Conservation (phyloP, 1,284 basidiomycete genomes). For the Papiliotrema nemorosa region DNA sequence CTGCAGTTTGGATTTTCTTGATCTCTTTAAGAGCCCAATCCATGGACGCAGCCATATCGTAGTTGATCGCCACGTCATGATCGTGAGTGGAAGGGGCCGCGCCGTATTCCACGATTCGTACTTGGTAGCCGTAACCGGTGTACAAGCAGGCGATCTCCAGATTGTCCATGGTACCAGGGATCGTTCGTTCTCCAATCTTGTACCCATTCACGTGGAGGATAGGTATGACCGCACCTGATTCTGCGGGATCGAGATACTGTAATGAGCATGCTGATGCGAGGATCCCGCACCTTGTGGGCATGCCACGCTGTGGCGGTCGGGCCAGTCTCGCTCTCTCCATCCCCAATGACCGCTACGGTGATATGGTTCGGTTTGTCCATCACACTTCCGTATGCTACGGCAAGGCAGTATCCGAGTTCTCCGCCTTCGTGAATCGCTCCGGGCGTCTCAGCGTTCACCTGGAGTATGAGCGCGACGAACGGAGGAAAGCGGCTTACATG, state of each 20-base stretch:
- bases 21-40: slow-evolving; percentile 79
- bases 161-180: slow-evolving; percentile 86
- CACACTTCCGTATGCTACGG: slow-evolving; percentile 70
- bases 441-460: slow-evolving; percentile 70
- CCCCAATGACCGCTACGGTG: slow-evolving; percentile 73
- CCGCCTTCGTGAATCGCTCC: slow-evolving; percentile 86
- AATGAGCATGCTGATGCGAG: no score
- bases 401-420: slow-evolving; percentile 81
- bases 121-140: slow-evolving; percentile 77
- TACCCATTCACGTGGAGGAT: slow-evolving; percentile 75
- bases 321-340: slow-evolving; percentile 83
- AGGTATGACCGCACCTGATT: slow-evolving; percentile 81
- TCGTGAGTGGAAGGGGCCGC: slow-evolving; percentile 42
- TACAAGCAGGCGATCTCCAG: slow-evolving; percentile 53
- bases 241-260: slow-evolving; percentile 82
- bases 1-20: slow-evolving; percentile 68
- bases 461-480: not conserved
- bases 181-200: slow-evolving; percentile 78
- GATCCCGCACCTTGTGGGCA: slow-evolving; percentile 62
- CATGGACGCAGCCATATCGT: slow-evolving; percentile 67
- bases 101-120: slow-evolving; percentile 71
- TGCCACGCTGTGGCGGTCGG: slow-evolving; percentile 80
- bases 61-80: slow-evolving; percentile 46
- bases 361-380: slow-evolving; percentile 87
- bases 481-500: slow-evolving; percentile 45